Conservation (phyloP, 352 stramenopile genomes). For the Phytopythium delawarense region DNA sequence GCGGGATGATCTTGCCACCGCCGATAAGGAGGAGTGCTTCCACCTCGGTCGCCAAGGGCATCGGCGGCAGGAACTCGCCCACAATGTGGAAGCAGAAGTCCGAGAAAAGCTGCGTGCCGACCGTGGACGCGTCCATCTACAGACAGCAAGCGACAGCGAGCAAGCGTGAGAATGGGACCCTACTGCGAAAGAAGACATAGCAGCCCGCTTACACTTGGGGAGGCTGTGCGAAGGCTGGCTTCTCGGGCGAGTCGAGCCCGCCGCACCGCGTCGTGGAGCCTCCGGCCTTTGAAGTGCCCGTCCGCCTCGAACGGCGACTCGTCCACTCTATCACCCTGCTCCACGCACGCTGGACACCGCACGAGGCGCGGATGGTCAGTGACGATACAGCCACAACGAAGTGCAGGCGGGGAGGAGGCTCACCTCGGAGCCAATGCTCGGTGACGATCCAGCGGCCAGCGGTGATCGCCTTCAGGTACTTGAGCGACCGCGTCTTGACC, state of each 20-base stretch:
- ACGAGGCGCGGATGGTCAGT: slow-evolving; percentile 3
- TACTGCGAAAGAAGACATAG: background rate
- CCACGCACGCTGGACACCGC: slow-evolving; percentile 32
- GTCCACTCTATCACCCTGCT: slow-evolving; percentile 27
- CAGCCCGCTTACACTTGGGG: slow-evolving; percentile 16
- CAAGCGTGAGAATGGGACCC: background rate
- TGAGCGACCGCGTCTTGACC: slow-evolving; percentile 84
- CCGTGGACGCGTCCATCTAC: slow-evolving; percentile 17
- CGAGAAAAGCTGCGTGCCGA: slow-evolving; percentile 73
- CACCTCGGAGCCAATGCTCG: slow-evolving; percentile 74
- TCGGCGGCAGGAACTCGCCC: slow-evolving; percentile 73
- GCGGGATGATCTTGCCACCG: slow-evolving; percentile 47
- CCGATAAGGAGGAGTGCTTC: slow-evolving; percentile 68
- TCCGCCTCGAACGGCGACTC: slow-evolving; percentile 55
- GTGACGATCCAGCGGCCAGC: slow-evolving; percentile 82
- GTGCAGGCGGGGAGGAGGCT: background rate
- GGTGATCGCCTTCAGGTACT: slow-evolving; percentile 82
- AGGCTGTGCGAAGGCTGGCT: slow-evolving; percentile 26
- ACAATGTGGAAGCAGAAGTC: slow-evolving; percentile 67
- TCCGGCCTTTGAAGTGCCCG: slow-evolving; percentile 52
- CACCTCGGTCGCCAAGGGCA: slow-evolving; percentile 63
- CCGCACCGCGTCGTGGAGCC: slow-evolving; percentile 47
- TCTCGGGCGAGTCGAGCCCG: slow-evolving; percentile 37
- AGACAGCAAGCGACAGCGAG: slow-evolving; percentile 3
- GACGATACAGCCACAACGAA: background rate